Conservation (phyloP, 1,139 yeast species). For the Hansenula anomala region DNA sequence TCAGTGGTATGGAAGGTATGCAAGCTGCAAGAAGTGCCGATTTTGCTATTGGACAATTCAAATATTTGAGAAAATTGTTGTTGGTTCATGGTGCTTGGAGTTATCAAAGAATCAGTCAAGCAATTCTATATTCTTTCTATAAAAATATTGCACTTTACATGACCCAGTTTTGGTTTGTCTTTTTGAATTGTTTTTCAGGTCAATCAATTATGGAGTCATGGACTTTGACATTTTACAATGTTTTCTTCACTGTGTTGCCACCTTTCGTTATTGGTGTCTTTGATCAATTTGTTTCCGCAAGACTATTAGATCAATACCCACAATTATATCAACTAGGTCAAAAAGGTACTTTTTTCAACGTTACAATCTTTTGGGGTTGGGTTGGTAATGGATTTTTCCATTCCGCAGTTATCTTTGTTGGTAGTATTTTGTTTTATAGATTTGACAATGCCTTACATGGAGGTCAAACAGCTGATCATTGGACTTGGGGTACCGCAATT, state of each 20-base stretch:
- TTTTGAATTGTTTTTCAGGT: conserved; percentile 88
- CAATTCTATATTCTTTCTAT: conserved; percentile 91
- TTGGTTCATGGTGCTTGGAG: conserved; percentile 98
- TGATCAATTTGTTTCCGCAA: conserved; percentile 92
- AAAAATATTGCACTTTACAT: conserved; percentile 91
- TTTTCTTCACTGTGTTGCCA: conserved; percentile 91
- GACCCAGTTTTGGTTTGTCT: conserved; percentile 98
- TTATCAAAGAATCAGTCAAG: conserved; percentile 87
- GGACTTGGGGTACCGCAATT: conserved; percentile 94
- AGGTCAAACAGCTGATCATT: conserved; percentile 81
- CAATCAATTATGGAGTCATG: conserved; percentile 96
- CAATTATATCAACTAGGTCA: conserved; percentile 91
- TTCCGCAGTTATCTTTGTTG: conserved; percentile 77
- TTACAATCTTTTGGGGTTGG: conserved; percentile 96
- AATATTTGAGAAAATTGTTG: conserved; percentile 72
- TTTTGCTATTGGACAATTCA: conserved; percentile 94
- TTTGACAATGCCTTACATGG: conserved; percentile 60
- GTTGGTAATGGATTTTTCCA: conserved; percentile 92
- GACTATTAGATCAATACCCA: conserved; percentile 86
- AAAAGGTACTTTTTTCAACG: conserved; percentile 81
- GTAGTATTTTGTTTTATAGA: conserved; percentile 63
- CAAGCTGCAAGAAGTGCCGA: conserved; percentile 99
- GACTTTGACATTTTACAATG: conserved; percentile 95
- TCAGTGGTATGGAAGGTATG: conserved; percentile 98
- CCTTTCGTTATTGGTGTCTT: conserved; percentile 95